Evolutionary conservation across 108 stramenopile species (phyloP).

Genomic region (Aurantiochytrium sp.): DNA sequence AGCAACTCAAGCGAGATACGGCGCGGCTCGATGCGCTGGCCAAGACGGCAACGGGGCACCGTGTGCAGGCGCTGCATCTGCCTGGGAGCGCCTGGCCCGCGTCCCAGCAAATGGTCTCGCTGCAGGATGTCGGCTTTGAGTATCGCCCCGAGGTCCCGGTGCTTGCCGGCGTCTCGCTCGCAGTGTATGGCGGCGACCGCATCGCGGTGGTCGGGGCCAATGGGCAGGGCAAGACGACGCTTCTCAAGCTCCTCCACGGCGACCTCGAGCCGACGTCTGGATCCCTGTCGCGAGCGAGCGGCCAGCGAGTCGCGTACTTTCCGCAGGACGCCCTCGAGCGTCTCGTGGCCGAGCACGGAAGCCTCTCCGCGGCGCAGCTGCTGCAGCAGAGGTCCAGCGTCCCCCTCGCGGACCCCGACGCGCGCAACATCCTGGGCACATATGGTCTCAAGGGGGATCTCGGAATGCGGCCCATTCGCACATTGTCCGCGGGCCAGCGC

Average conservation of each 20-base stretch:
- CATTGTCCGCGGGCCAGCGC: constrained; percentile 1
- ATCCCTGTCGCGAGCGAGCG: not conserved
- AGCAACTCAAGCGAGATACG: constrained; percentile 38
- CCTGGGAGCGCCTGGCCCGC: constrained; percentile 37
- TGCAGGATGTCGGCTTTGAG: constrained; percentile 49
- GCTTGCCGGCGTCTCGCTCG: constrained; percentile 49
- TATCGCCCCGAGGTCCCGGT: constrained; percentile 35
- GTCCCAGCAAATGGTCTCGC: constrained; percentile 23
- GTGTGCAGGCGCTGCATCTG: constrained; percentile 41
- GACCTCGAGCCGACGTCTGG: not conserved
- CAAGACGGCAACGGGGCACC: constrained; percentile 37
- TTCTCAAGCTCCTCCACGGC: constrained; percentile 52
- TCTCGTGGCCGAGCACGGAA: not conserved
- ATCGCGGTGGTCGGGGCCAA: constrained; percentile 57
- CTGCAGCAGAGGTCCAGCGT: not conserved
- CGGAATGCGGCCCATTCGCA: not conserved
- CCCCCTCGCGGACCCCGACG: not conserved
- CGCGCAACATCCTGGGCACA: not conserved
- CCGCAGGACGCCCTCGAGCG: not conserved
- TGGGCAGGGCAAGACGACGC: constrained; percentile 61
- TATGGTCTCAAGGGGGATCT: not conserved
- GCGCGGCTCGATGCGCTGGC: constrained; percentile 39
- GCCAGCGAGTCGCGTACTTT: not conserved
- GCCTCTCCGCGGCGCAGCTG: not conserved
- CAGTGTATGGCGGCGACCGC: constrained; percentile 48